These are phyloP conservation scores for Erodium trifolium DNA, from an alignment of 441 rosid genomes.

Conservation along the genomic window DNA sequence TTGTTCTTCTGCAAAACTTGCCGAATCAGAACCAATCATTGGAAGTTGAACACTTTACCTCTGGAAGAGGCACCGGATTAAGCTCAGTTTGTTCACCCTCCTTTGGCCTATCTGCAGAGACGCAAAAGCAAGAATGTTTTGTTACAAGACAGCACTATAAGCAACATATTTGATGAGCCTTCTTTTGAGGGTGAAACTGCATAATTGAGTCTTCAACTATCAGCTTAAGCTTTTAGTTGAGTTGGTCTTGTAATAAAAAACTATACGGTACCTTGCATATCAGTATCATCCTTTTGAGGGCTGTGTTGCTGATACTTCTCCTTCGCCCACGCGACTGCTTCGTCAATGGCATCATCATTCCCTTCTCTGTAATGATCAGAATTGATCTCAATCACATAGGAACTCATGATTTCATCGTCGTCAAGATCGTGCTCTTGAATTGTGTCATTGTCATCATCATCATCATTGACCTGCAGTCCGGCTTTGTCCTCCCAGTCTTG, in stretches of 20 bases:
- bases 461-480: slow-evolving; percentile 9
- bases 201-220: no score
- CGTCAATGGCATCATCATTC: slow-evolving; percentile 55
- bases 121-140: no score
- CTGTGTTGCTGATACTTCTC: slow-evolving; percentile 48
- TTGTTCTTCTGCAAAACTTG: no score
- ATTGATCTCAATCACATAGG: slow-evolving; percentile 81
- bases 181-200: no score
- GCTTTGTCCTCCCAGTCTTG: slow-evolving; percentile 17
- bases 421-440: slow-evolving; percentile 24
- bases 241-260: no score
- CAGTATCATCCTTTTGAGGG: slow-evolving; percentile 6
- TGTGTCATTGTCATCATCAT: background rate
- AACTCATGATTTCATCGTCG: slow-evolving; percentile 47
- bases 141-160: no score
- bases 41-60: slow-evolving; percentile 20
- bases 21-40: background rate
- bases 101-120: no score
- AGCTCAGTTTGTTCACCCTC: background rate
- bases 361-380: slow-evolving; percentile 39
- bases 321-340: slow-evolving; percentile 95
- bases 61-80: slow-evolving; percentile 18
- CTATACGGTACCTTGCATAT: no score
- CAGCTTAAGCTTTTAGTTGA: no score
- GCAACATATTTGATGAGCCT: no score